phyloP scores from a whole-genome alignment of 148 eudicot species.

The Cornus florida region DNA sequence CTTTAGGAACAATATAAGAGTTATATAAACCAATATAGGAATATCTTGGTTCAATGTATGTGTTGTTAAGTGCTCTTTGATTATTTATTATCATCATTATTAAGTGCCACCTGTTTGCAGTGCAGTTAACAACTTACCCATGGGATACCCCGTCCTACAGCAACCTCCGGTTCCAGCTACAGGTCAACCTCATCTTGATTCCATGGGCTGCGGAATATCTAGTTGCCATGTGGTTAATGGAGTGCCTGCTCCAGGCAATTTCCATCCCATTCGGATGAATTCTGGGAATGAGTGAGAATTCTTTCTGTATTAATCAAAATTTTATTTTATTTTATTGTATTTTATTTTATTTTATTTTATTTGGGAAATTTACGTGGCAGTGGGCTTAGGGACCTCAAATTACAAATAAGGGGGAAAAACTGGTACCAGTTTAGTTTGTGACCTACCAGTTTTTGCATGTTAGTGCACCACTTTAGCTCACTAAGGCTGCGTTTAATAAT shows the following conservation, averaged over 20 bases:
- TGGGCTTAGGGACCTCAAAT: too few relatives aligned
- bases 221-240: constrained; percentile 92
- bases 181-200: constrained; percentile 88
- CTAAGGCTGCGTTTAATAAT: too few relatives aligned
- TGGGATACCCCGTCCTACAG: constrained; percentile 97
- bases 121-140: constrained; percentile 95
- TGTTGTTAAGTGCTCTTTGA: background rate
- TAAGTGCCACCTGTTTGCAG: constrained; percentile 37
- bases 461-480: too few relatives aligned
- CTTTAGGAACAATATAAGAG: background rate
- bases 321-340: too few relatives aligned
- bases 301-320: background rate
- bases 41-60: background rate
- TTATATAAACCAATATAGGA: background rate
- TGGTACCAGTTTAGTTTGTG: too few relatives aligned
- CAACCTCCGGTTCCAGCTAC: constrained; percentile 75
- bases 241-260: constrained; percentile 88
- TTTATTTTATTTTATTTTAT: too few relatives aligned
- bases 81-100: constrained; percentile 18
- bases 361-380: too few relatives aligned
- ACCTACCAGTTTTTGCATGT: too few relatives aligned
- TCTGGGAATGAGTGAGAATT: constrained; percentile 84
- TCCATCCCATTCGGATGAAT: constrained; percentile 84
- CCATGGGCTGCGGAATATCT: constrained; percentile 75
- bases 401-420: too few relatives aligned